Percentiles rank a stretch among this genome's conserved stretches.
phyloP scores from a whole-genome alignment of 2,329 filamentous ascomycete genomes.

The Graphium sp. region DNA sequence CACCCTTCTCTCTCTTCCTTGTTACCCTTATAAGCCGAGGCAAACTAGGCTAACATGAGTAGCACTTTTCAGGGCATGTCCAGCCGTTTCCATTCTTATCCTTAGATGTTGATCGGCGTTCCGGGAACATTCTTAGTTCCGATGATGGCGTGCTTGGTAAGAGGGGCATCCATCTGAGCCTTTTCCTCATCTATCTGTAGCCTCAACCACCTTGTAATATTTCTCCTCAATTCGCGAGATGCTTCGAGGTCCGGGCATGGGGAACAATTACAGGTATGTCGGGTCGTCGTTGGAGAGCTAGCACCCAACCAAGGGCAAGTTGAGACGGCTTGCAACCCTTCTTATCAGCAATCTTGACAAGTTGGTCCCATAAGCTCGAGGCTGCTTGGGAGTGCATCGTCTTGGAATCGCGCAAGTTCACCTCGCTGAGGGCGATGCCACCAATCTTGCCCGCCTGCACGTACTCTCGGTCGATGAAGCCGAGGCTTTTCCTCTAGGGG shows the following conservation, averaged over 20 bases:
- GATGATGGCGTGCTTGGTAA: conserved; percentile 26
- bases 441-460: conserved; percentile 33
- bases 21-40: neutral
- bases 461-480: conserved; percentile 26
- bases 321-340: conserved; percentile 47
- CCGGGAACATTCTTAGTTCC: conserved; percentile 29
- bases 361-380: conserved; percentile 37
- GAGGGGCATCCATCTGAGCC: conserved; percentile 27
- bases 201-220: conserved; percentile 29
- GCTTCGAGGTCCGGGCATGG: conserved; percentile 48
- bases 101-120: conserved; percentile 18
- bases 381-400: conserved; percentile 47
- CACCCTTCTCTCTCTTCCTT: neutral
- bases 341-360: conserved; percentile 38
- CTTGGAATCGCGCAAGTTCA: conserved; percentile 40
- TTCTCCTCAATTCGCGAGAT: conserved; percentile 41
- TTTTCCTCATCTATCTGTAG: conserved; percentile 31
- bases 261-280: conserved; percentile 42
- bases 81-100: neutral
- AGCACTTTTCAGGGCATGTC: neutral
- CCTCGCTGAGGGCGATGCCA: conserved; percentile 33
- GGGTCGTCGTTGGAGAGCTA: conserved; percentile 27
- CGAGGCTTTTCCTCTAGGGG: conserved; percentile 24
- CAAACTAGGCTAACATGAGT: neutral
- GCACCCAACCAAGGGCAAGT: conserved; percentile 49